Evolutionary conservation across 371 early-diverging fungal genomes (phyloP), one percentile per base, ranked within the genome.

Genomic region (Apophysomyces ossiformis): DNA sequence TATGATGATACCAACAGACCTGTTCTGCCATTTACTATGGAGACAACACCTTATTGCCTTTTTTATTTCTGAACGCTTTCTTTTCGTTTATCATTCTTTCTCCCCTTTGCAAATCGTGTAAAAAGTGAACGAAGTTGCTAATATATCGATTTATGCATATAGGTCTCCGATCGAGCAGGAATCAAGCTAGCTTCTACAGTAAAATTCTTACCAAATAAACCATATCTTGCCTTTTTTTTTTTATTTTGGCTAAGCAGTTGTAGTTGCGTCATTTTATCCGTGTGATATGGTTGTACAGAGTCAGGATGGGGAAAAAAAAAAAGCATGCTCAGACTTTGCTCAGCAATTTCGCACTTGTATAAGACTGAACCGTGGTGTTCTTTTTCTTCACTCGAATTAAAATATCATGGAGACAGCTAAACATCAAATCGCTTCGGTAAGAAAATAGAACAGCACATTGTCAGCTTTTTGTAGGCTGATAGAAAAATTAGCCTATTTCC

Each of bases 11-110:
- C 5, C n/a, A 50, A 50, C 54, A 50, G 54, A 50, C 54, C 54
- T 50, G 54, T 50, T 50, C 54, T 50, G 54, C 54, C 54, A 50
- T 50, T 50, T 50, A 50, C 54, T 50, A 50, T 50, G 54, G 54
- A 50, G 54, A 50, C 54, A 50, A 50, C 16, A n/a, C 8, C 21
- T n/a, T 50, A 50, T 50, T 50, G 54, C 54, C 54, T 50, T 50
- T 50, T 50, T 21, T 26, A 26, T 50, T 50, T 5, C 54, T 50
- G 54, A 50, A 50, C 54, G 16, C 54, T 50, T 21, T 9, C 21
- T 18, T n/a, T 45, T n/a, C 9, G 6, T 7, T 21, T 50, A 21
- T 16, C 5, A n/a, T 50, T 11, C 8, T 50, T 9, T 1, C 5
- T 50, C 21, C 9, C 9, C 7, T 21, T 16, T 50, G 54, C 5